Conservation (phyloP, 176 grass and related monocot genomes). For the Triticum dicoccoides region DNA sequence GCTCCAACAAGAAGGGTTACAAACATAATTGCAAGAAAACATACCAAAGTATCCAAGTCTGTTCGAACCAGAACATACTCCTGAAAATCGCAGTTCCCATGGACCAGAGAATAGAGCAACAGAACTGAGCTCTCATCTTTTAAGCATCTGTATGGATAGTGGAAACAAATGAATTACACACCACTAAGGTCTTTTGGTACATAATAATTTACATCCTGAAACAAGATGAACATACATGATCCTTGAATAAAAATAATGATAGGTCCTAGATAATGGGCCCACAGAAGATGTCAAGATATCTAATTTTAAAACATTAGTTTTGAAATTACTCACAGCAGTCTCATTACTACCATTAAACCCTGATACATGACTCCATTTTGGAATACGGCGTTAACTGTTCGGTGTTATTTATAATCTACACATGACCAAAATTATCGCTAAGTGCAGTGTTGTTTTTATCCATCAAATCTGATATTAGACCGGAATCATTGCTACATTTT, state of each 20-base stretch:
- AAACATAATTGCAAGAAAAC: constrained; percentile 26
- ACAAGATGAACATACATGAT: constrained; percentile 3
- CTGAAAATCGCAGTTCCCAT: constrained; percentile 94
- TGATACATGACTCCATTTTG: background rate
- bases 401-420: constrained; percentile 3
- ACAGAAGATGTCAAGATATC: background rate
- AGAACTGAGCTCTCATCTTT: constrained; percentile 82
- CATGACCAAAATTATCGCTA: background rate
- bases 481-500: background rate
- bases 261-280: background rate
- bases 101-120: constrained; percentile 91
- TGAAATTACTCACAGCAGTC: background rate
- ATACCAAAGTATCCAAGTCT: constrained; percentile 98
- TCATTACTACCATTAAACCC: background rate
- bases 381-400: background rate
- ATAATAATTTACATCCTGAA: constrained; percentile 1
- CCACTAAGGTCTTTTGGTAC: background rate
- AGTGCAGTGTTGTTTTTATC: constrained; percentile 7
- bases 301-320: background rate
- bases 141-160: constrained; percentile 60
- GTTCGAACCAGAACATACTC: constrained; percentile 98
- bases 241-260: constrained; percentile 5
- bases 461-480: background rate
- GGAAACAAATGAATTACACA: constrained; percentile 16
- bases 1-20: constrained; percentile 14